Evolutionary conservation across 148 eudicot species (phyloP), one percentile per base, ranked within the genome.

Genomic region (Spergularia marina): DNA sequence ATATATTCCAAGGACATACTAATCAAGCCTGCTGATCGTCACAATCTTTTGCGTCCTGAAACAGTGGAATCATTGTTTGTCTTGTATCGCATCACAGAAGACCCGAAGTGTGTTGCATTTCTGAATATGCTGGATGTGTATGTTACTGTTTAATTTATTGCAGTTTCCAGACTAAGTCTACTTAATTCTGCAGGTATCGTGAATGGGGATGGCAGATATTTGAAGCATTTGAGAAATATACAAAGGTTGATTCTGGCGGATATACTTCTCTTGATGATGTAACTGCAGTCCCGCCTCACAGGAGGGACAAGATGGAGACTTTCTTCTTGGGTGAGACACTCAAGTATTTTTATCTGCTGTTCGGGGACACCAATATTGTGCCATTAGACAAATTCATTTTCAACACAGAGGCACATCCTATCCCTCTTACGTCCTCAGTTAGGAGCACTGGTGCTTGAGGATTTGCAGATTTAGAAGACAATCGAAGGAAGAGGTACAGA

Each of bases 131-230:
- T 76, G 58, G 30, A 60, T 68, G 54, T 14, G 21, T 23, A 0
- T 30, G 11, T 20, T 10, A 15, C 53, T 15, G 20, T 67, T 49
- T 30, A 65, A 40, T 58, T 53, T 40, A 52, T 59, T 72, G 41
- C 16, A 71, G 15, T 3, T 18, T 76, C 66, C 30, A 17, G 36
- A 64, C 80, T 21, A 53, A 47, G 44, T 61, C 55, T 70, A 63
- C 75, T 73, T 30, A 51, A n/a, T 74, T 58, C 30, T 83, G 81
- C 85, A 94, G 98, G 83, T 94, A 94, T 65, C 97, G 97, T 64
- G 94, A 86, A 75, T 94, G 97, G 98, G 98, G 98, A 53, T 94
- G 98, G 98, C 86, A 90, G 78, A 94, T 94, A 25, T 94, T 94
- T 75, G 85, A 94, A 87, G 93, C 98, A 61, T 94, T 94, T 86